These are phyloP conservation scores for Podospora didyma DNA, from an alignment of 495 filamentous ascomycete species.

Conservation along the genomic window DNA sequence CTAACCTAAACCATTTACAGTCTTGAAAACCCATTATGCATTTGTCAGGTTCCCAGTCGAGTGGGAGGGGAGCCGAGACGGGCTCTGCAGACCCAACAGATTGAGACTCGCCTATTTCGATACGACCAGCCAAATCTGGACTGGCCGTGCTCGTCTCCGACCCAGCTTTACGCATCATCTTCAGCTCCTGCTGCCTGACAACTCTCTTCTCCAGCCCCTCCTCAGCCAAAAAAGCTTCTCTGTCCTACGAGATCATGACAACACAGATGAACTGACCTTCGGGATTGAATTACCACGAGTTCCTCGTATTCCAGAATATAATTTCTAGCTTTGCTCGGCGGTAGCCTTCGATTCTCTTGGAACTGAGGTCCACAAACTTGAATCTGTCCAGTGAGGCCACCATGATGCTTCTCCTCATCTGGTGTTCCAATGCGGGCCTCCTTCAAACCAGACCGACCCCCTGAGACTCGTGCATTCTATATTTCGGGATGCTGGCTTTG, in stretches of 20 bases:
- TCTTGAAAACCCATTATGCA: constrained; percentile 32
- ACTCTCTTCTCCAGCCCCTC: constrained; percentile 19
- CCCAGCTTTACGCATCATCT: constrained; percentile 39
- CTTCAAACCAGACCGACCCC: constrained; percentile 13
- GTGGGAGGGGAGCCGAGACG: constrained; percentile 19
- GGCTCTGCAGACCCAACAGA: constrained; percentile 27
- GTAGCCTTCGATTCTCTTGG: constrained; percentile 47
- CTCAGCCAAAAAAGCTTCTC: constrained; percentile 7
- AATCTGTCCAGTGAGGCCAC: constrained; percentile 50
- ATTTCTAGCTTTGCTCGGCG: constrained; percentile 39
- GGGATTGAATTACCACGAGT: constrained; percentile 45
- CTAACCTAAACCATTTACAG: not conserved
- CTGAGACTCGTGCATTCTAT: constrained; percentile 40
- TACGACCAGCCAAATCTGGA: constrained; percentile 24
- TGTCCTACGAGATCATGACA: constrained; percentile 52
- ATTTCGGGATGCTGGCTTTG: constrained; percentile 45
- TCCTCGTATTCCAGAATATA: constrained; percentile 46
- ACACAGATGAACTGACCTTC: constrained; percentile 47
- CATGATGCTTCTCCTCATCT: constrained; percentile 39
- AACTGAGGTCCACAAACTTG: constrained; percentile 50
- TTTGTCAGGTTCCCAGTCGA: constrained; percentile 18
- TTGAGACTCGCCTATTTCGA: constrained; percentile 29
- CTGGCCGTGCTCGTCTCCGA: constrained; percentile 16
- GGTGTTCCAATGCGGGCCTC: constrained; percentile 45
- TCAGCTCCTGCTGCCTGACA: constrained; percentile 25